Base-by-base conservation (phyloP, 2,329 filamentous ascomycete species). In the Scleromitrula shiraiana region DNA sequence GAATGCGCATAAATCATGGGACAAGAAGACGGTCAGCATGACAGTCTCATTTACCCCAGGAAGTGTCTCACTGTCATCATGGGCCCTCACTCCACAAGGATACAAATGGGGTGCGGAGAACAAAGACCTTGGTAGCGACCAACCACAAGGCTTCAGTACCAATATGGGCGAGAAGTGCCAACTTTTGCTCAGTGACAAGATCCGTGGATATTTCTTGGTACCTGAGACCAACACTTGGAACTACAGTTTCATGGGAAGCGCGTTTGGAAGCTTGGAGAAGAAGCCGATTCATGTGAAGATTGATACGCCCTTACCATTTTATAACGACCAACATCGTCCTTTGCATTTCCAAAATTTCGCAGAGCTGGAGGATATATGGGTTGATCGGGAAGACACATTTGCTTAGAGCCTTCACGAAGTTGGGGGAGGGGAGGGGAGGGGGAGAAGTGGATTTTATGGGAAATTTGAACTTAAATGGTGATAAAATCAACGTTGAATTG, bases 41-140 rank as follows among this genome's bases (percentile, higher is more conserved):
- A 90, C 90, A 2, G 91, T 97, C 5, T 88, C 89, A 17, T 97
- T 98, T 70, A 97, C 93, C 0, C 93, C 93, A 1, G 93, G 93
- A 53, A 96, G 90, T 42, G 93, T 98, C 15, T 96, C 91, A 3
- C 76, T 98, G 42, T 87, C 88, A 5, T 90, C 93, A 0, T 98
- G 91, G 89, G 85, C 85, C 4, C 78, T 98, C 33, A 96, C 88
- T 1, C 90, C 93, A 1, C 75, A 84, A 54, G 93, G 93, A 44
- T 96, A 95, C 73, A 91, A 91, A 67, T 98, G 94, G 93, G 93
- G 93, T 55, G 88, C 82, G 1, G 88, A 96, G 64, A 98, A 98
- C 76, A 91, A 85, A 69, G 94, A 98, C 68, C 80, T 82, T 47
- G 83, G 85, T 58, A 95, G 87, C 53, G 93, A 98, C 66, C 88